Evolutionary conservation across 345 rosid genomes (phyloP).

Genomic region (Durio zibethinus): DNA sequence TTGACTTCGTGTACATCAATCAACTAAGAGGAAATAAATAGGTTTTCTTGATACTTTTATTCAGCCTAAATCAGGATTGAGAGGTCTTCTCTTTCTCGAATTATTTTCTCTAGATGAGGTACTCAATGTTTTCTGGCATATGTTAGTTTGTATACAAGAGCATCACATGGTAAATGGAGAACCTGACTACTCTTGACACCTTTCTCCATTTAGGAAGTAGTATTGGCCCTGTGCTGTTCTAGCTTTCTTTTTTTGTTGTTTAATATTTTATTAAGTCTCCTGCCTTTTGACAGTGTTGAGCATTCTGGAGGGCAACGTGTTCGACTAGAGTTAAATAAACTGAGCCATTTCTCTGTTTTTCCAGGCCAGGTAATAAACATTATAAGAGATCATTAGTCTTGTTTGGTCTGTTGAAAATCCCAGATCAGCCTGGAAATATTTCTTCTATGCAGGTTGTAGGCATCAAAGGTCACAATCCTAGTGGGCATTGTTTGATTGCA

Average conservation of each 20-base stretch:
- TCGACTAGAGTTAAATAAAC: constrained; percentile 68
- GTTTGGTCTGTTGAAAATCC: not conserved
- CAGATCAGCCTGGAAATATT: constrained; percentile 22
- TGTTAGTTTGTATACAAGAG: not conserved
- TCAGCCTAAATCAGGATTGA: not conserved
- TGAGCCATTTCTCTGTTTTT: constrained; percentile 72
- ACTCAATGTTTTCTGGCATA: not conserved
- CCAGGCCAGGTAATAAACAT: constrained; percentile 84
- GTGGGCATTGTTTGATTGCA: constrained; percentile 90
- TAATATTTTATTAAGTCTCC: not conserved
- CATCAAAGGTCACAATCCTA: constrained; percentile 86
- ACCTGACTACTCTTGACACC: not conserved
- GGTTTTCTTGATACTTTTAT: not conserved
- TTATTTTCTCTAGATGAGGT: not conserved
- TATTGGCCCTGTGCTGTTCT: not conserved
- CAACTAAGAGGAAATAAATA: not conserved
- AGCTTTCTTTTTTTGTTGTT: not conserved
- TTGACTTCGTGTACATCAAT: constrained; percentile 9
- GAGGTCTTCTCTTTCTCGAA: not conserved
- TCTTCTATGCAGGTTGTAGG: constrained; percentile 70
- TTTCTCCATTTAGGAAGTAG: not conserved
- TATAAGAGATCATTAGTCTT: constrained; percentile 8
- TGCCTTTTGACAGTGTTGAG: constrained; percentile 49
- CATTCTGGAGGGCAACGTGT: constrained; percentile 83
- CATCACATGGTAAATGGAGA: not conserved